Conservation (phyloP, 371 early-diverging fungal genomes). For the Apophysomyces elegans region DNA sequence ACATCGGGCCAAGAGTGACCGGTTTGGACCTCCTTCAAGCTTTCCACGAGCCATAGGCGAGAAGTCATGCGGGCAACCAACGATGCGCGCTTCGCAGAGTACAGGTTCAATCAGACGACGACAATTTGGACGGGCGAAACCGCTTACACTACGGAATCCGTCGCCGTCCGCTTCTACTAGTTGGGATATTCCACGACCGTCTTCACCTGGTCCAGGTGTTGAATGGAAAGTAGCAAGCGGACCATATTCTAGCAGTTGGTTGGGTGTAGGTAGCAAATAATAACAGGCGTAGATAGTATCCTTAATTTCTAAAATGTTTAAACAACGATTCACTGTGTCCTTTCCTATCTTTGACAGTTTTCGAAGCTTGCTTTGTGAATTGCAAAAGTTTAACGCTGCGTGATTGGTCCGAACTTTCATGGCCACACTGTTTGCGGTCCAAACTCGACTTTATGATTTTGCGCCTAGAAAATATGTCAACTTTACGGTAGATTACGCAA, state of each 20-base stretch:
- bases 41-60: not conserved
- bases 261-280: conserved; percentile 4
- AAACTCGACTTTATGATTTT: too few species aligned
- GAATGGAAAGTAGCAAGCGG: conserved; percentile 13
- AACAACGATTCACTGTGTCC: too few species aligned
- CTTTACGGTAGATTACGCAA: too few species aligned
- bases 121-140: not conserved
- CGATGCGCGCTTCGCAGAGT: conserved; percentile 8
- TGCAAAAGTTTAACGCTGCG: too few species aligned
- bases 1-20: not conserved
- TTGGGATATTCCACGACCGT: not conserved
- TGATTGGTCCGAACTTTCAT: too few species aligned
- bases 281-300: not conserved
- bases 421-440: too few species aligned
- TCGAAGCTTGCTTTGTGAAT: too few species aligned
- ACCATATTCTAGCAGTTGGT: conserved; percentile 12
- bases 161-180: conserved; percentile 2
- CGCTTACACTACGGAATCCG: conserved; percentile 5
- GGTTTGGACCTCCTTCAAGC: not conserved
- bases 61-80: not conserved
- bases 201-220: not conserved
- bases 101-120: not conserved
- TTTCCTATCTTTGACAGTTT: too few species aligned
- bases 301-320: too few species aligned
- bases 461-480: too few species aligned